Base-by-base conservation (phyloP, 768 basidiomycete genomes). In the Hypsizygus marmoreus region DNA sequence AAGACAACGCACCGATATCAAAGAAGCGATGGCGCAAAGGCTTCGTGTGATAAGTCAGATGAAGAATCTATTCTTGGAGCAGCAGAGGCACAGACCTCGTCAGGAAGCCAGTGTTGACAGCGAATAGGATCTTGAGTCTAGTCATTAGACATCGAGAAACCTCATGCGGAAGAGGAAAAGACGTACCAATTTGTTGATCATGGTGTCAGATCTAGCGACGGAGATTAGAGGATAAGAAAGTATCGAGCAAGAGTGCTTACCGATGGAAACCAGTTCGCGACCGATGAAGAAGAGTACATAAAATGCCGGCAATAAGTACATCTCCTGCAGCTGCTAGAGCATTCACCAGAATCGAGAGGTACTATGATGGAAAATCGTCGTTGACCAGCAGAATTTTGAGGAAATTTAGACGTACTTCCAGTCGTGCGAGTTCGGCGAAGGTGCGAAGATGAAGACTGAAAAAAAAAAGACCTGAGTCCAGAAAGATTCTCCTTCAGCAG, bases 21-120 rank as follows among this genome's bases (percentile, higher is more conserved):
- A 63, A 13, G 81, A 82, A 37, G 71, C 73, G 25, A 82, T 61
- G 2, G 82, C 82, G 48, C 77, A 81, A 1, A 80, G 35, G 50
- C 80, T 79, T 51, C 29, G 43, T 17, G 16, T 22, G 34, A 39
- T 36, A 40, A 26, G 45, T 43, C 26, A 52, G 14, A 51, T 50
- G 12, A 22, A 40, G 32, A 12, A 9, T 37, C 12, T 31, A n/a
- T 4, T 31, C n/a, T 1, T n/a, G 29, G 17, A 17, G n/a, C 20
- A 14, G 30, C 17, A 22, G 4, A 13, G 12, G 23, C 7, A 55
- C 48, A 13, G 4, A 63, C 61, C 66, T 68, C 8, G 69, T 71
- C 33, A 71, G 45, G 38, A 66, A 51, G 45, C 69, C 69, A 24
- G 69, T 71, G 49, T 75, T 76, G 54, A 79, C 59, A 35, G 68